Evolutionary conservation across 345 rosid genomes (phyloP), one percentile per base, ranked within the genome.

Genomic region (Mallotus nudiflorus): DNA sequence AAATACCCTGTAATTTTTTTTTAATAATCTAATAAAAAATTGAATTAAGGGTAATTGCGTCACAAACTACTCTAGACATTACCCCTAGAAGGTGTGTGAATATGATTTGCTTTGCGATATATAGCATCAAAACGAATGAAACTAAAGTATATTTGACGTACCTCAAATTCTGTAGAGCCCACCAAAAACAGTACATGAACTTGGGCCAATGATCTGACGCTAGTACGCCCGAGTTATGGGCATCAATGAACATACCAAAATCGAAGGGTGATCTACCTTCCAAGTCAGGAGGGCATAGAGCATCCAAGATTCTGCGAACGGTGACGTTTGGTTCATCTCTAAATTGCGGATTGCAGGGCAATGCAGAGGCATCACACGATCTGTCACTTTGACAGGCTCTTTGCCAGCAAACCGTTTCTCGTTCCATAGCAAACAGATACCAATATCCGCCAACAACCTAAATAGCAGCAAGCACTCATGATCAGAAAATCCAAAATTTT

Each of bases 361-460:
- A 70, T 24, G 61, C 59, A 3, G 0, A 0, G 0, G 11, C 12
- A 1, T 1, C 0, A 73, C 96, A 88, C 68, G 4, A 20, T 1
- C 0, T 0, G 25, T 1, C 58, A n/a, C 62, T 64, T n/a, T 29
- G 33, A 79, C 97, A 93, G 62, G 96, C 90, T 48, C 48, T 44
- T 75, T 74, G 81, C 98, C 98, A 93, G 71, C 98, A 75, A 11
- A 24, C 50, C 49, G 69, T 75, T 56, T 54, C 65, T 55, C 78
- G 72, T 49, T 75, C 78, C 46, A 75, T 57, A 3, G 78, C 64
- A 49, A 75, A 69, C 74, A 93, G 68, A 79, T 89, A 93, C 97
- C 97, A 93, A 74, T 80, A 89, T 33, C 96, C 96, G 66, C 78
- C 78, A 55, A 69, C 44, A 27, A 75, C 56, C 78, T 75, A 39